Evolutionary conservation across 2,329 filamentous ascomycete genomes (phyloP).

Genomic region (Fusarium buxicola): DNA sequence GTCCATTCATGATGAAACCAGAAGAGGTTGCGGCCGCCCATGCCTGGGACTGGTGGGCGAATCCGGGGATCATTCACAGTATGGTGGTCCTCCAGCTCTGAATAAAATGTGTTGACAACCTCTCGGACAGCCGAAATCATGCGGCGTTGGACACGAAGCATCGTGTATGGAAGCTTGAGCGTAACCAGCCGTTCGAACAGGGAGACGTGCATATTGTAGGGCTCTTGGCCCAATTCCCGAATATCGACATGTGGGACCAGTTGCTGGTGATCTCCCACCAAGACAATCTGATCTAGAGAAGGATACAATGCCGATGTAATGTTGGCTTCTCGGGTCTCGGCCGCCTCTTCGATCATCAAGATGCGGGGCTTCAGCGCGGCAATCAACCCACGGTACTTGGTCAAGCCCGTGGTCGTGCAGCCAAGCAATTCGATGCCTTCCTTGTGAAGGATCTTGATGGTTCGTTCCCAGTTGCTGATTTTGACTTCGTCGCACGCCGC

Average conservation of each 20-base stretch:
- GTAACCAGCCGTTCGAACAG: conserved; percentile 84
- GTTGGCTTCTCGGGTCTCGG: conserved; percentile 77
- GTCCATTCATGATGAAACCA: conserved; percentile 66
- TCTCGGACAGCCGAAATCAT: conserved; percentile 61
- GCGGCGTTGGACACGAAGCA: conserved; percentile 74
- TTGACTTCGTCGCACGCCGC: conserved; percentile 63
- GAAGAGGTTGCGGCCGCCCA: conserved; percentile 54
- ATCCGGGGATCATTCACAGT: conserved; percentile 50
- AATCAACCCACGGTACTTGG: conserved; percentile 81
- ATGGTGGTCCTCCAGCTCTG: conserved; percentile 57
- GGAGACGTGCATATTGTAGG: conserved; percentile 77
- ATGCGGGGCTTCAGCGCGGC: conserved; percentile 73
- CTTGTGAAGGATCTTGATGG: conserved; percentile 58
- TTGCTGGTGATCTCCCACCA: conserved; percentile 84
- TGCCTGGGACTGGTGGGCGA: conserved; percentile 59
- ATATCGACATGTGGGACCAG: conserved; percentile 77
- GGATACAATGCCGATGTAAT: conserved; percentile 64
- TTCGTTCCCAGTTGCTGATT: conserved; percentile 68
- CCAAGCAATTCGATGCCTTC: conserved; percentile 65
- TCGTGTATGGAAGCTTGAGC: conserved; percentile 71
- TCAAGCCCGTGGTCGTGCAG: conserved; percentile 81
- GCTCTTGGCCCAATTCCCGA: conserved; percentile 65
- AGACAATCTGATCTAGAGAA: conserved; percentile 64
- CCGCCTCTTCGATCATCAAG: conserved; percentile 83
- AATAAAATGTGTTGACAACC: conserved; percentile 62